A percentile compares a stretch with the other conserved stretches of the same genome.
phyloP scores from a whole-genome alignment of 1,139 yeast species.

The Blastobotrys apis region DNA sequence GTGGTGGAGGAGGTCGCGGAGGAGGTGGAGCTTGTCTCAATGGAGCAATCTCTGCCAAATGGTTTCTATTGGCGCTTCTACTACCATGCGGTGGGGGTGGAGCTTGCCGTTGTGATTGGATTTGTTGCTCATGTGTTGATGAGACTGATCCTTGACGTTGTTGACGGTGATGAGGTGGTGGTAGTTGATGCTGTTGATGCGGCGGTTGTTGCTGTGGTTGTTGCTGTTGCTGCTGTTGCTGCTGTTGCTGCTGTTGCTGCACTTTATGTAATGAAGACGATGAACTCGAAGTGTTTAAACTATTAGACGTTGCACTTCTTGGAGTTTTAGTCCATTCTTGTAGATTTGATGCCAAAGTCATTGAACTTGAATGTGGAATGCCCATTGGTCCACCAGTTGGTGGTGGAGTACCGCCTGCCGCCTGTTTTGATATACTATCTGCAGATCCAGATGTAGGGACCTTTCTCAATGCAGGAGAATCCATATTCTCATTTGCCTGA shows the following conservation, averaged over 20 bases:
- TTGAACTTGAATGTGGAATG: background rate
- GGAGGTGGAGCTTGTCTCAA: conserved; percentile 30
- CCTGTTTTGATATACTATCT: conserved; percentile 5
- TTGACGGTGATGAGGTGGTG: conserved; percentile 5
- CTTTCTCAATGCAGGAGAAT: background rate
- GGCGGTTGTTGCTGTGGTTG: background rate
- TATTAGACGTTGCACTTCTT: conserved; percentile 16
- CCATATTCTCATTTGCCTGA: conserved; percentile 10
- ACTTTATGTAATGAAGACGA: conserved; percentile 8
- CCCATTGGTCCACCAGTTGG: background rate
- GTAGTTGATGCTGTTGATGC: background rate
- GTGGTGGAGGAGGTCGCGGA: conserved; percentile 24
- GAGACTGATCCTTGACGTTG: conserved; percentile 4
- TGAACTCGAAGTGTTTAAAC: conserved; percentile 5
- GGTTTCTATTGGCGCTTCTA: conserved; percentile 27
- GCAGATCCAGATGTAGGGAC: conserved; percentile 12
- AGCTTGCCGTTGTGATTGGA: conserved; percentile 10
- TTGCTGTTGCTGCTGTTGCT: background rate
- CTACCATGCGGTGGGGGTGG: conserved; percentile 18
- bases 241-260: background rate
- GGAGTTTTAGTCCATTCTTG: conserved; percentile 34
- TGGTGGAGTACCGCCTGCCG: conserved; percentile 2
- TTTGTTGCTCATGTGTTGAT: conserved; percentile 8
- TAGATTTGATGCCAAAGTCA: conserved; percentile 23
- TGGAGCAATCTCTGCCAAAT: conserved; percentile 30